Evolutionary conservation across 169 alveolate genomes (phyloP).

Genomic region (Perkinsus chesapeaki): DNA sequence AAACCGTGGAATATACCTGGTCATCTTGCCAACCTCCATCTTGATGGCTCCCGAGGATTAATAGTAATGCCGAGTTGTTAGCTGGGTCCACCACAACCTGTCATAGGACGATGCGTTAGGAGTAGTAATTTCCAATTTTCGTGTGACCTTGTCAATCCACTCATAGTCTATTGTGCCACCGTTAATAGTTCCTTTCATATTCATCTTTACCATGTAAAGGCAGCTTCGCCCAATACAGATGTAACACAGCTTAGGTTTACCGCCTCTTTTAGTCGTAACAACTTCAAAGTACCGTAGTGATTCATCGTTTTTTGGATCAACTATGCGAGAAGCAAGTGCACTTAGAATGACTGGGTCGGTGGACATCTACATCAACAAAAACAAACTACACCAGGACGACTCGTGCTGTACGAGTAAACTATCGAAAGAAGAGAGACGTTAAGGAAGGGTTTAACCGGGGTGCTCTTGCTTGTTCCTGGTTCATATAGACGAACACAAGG

Average conservation of each 20-base stretch:
- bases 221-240: not conserved
- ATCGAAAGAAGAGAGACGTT: too few species aligned
- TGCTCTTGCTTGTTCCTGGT: too few species aligned
- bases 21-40: too few species aligned
- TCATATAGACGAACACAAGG: too few species aligned
- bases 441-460: too few species aligned
- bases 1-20: too few species aligned
- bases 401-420: not conserved
- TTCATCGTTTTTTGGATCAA: not conserved
- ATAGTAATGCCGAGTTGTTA: not conserved
- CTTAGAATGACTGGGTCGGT: not conserved
- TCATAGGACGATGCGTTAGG: too few species aligned
- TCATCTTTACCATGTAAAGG: not conserved
- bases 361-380: not conserved
- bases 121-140: too few species aligned
- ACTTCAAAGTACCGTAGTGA: not conserved
- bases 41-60: not conserved
- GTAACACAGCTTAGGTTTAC: not conserved
- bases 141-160: not conserved
- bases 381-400: not conserved
- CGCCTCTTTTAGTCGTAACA: not conserved
- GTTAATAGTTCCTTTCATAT: not conserved
- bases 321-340: not conserved
- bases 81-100: not conserved
- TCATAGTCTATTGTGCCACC: not conserved